Evolutionary conservation across 371 early-diverging fungal species (phyloP).

Genomic region (Basidiobolus heterosporus): DNA sequence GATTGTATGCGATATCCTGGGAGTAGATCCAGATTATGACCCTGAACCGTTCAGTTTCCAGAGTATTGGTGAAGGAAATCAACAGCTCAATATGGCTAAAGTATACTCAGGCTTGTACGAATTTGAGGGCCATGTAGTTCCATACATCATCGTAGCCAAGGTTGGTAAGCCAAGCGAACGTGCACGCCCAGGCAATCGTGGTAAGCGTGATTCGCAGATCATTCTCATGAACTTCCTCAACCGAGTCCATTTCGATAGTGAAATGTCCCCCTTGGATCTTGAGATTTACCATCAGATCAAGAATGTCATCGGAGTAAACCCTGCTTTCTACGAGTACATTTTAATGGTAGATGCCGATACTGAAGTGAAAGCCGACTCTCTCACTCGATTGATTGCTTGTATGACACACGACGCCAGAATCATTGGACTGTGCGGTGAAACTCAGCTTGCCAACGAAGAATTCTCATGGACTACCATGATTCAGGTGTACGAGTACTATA

Average conservation of each 20-base stretch:
- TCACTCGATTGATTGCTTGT: conserved; percentile 50
- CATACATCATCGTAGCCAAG: conserved; percentile 70
- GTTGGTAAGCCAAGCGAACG: conserved; percentile 52
- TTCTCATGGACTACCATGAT: conserved; percentile 88
- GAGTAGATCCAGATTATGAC: conserved; percentile 54
- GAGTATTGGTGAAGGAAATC: conserved; percentile 68
- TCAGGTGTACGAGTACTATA: conserved; percentile 78
- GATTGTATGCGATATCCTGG: conserved; percentile 70
- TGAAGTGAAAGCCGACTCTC: conserved; percentile 41
- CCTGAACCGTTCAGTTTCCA: conserved; percentile 77
- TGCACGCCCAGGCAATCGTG: conserved; percentile 67
- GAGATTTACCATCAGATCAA: conserved; percentile 83
- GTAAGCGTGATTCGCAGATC: conserved; percentile 74
- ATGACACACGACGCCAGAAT: conserved; percentile 66
- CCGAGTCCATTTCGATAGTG: conserved; percentile 47
- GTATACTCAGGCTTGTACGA: conserved; percentile 82
- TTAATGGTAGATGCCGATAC: conserved; percentile 54
- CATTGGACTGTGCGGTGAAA: conserved; percentile 77
- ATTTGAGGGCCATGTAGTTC: conserved; percentile 60
- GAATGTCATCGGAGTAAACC: conserved; percentile 71
- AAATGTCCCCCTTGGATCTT: conserved; percentile 75
- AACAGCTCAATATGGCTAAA: conserved; percentile 75
- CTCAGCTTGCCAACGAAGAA: conserved; percentile 69
- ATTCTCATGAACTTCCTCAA: conserved; percentile 65
- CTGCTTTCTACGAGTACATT: conserved; percentile 44